A percentile compares a stretch with the other conserved stretches of the same genome.
phyloP scores from a whole-genome alignment of 768 basidiomycete genomes.

The Xerocomellus chrysenteron region DNA sequence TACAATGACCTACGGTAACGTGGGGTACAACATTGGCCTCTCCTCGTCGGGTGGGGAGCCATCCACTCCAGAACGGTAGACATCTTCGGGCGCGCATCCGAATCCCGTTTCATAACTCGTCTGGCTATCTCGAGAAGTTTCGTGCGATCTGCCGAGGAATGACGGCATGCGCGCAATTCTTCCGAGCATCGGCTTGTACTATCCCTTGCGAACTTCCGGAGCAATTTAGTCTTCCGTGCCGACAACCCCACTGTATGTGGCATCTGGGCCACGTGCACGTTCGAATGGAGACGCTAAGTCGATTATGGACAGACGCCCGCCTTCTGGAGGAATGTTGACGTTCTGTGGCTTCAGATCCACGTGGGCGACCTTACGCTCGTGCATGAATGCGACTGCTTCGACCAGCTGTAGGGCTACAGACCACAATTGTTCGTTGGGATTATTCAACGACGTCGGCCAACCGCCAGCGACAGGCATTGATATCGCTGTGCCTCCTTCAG shows the following conservation, averaged over 20 bases:
- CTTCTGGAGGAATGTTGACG: neutral
- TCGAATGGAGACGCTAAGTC: neutral
- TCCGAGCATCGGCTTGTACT: neutral
- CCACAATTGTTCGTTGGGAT: neutral
- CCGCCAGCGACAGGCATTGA: neutral
- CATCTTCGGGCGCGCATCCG: neutral
- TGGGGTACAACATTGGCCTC: no score
- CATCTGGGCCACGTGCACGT: neutral
- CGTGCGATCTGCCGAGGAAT: neutral
- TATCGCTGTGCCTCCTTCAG: neutral
- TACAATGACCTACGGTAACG: no score
- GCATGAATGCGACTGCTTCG: constrained; percentile 11
- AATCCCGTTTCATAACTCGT: neutral
- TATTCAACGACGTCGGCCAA: neutral
- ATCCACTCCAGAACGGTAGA: neutral
- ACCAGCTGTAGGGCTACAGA: neutral
- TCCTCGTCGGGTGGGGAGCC: neutral
- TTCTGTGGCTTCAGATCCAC: constrained; percentile 14
- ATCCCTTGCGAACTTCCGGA: neutral
- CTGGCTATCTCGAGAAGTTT: neutral
- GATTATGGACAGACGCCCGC: neutral
- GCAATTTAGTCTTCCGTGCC: neutral
- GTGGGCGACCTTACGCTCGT: constrained; percentile 15
- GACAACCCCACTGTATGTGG: neutral
- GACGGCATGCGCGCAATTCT: neutral